A percentile compares a stretch with the other conserved stretches of the same genome.
These are phyloP conservation scores for Yarrowia sp. DNA, from an alignment of 805 yeast species.

Conservation along the genomic window DNA sequence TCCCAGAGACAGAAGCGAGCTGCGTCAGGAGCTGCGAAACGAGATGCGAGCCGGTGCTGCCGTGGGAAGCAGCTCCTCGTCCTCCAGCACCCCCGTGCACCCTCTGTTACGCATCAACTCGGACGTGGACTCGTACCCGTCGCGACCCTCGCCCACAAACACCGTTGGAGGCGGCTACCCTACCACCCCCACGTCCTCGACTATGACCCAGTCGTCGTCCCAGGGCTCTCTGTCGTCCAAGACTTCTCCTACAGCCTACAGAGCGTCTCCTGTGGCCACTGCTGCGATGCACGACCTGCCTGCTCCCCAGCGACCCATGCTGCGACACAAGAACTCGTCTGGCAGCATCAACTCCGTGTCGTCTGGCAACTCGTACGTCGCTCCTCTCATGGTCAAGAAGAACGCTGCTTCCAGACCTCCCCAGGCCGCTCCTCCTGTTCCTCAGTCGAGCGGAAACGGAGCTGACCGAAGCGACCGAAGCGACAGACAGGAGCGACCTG, in stretches of 20 bases:
- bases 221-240: conserved; percentile 33
- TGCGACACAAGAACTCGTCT: conserved; percentile 24
- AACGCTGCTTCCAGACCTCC: not conserved
- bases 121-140: conserved; percentile 16
- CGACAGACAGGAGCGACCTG: too few species aligned
- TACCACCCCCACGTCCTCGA: conserved; percentile 11
- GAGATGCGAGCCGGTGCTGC: conserved; percentile 11
- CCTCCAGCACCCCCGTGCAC: conserved; percentile 4
- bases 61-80: not conserved
- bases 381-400: conserved; percentile 39
- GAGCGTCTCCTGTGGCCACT: conserved; percentile 27
- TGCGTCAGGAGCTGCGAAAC: conserved; percentile 22
- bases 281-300: conserved; percentile 31
- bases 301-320: conserved; percentile 18
- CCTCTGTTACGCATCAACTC: conserved; percentile 34
- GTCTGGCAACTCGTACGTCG: conserved; percentile 13
- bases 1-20: conserved; percentile 15
- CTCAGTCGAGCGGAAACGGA: not conserved
- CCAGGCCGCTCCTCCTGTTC: not conserved
- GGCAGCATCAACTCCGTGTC: conserved; percentile 24
- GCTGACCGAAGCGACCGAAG: too few species aligned
- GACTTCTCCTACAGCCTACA: conserved; percentile 19
- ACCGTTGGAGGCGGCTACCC: conserved; percentile 7
- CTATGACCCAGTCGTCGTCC: conserved; percentile 34
- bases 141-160: not conserved